phyloP scores from a whole-genome alignment of 805 yeast species.

The Candida awuae region DNA sequence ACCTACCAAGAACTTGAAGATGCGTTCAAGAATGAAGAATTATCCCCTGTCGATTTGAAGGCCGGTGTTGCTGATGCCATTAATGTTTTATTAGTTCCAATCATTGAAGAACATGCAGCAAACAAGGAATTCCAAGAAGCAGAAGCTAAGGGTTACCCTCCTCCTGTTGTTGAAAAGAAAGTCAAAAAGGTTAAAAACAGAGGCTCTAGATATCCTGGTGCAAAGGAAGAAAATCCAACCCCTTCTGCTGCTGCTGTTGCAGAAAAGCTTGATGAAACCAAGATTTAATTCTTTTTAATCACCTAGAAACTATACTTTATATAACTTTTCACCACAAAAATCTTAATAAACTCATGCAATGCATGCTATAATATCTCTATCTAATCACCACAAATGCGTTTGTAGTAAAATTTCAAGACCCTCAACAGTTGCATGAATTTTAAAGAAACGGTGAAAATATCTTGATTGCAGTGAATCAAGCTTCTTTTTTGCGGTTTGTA shows the following conservation, averaged over 20 bases:
- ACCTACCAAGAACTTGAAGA: slow-evolving; percentile 60
- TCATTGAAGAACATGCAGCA: slow-evolving; percentile 57
- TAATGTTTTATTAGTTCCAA: slow-evolving; percentile 73
- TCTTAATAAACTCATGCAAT: no score
- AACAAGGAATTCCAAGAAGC: slow-evolving; percentile 70
- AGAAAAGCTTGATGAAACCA: slow-evolving; percentile 33
- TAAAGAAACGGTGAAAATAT: no score
- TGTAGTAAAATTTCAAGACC: no score
- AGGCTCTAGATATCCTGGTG: slow-evolving; percentile 87
- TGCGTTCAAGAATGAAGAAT: slow-evolving; percentile 64
- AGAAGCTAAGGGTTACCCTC: slow-evolving; percentile 77
- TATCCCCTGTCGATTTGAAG: slow-evolving; percentile 91
- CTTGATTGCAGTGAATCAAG: no score
- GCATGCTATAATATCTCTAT: neutral
- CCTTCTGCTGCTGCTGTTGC: slow-evolving; percentile 25
- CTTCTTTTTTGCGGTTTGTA: no score
- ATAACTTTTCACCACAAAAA: no score
- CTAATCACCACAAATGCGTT: no score
- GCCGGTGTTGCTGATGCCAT: slow-evolving; percentile 84
- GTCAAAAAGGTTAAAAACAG: slow-evolving; percentile 76
- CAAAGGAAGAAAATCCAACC: slow-evolving; percentile 21
- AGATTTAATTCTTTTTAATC: slow-evolving; percentile 23
- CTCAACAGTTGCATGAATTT: no score
- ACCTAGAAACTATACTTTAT: no score
- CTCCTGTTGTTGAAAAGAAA: slow-evolving; percentile 49